These are phyloP conservation scores for Mortierella sp. DNA, from an alignment of 371 early-diverging fungal genomes.

Conservation along the genomic window DNA sequence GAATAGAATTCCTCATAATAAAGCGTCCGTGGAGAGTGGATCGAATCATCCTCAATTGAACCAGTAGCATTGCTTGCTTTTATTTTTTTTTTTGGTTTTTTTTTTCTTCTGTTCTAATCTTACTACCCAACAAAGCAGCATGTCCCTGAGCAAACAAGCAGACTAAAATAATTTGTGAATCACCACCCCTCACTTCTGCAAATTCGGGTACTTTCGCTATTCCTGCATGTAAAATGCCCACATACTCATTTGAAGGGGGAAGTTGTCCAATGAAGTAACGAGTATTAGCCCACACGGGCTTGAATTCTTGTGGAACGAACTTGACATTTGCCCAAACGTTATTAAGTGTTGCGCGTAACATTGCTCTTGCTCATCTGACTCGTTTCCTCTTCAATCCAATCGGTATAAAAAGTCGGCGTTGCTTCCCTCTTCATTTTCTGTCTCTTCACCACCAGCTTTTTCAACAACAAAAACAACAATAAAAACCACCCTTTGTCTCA, in stretches of 20 bases:
- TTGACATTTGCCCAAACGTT: background rate
- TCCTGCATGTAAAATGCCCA: no score
- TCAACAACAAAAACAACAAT: background rate
- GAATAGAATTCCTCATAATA: background rate
- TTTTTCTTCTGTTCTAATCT: background rate
- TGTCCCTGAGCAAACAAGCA: background rate
- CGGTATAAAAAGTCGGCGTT: background rate
- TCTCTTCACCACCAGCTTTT: conserved; percentile 1
- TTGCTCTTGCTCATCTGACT: conserved; percentile 8
- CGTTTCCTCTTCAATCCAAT: conserved; percentile 1
- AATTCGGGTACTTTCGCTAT: background rate
- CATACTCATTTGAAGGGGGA: background rate
- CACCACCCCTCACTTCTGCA: background rate
- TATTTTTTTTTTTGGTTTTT: background rate
- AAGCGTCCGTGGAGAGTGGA: conserved; percentile 19
- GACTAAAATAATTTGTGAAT: background rate
- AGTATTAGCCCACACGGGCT: conserved; percentile 18
- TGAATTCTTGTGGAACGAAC: conserved; percentile 6
- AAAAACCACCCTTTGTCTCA: background rate
- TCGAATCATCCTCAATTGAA: conserved; percentile 23
- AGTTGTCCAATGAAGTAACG: conserved; percentile 20
- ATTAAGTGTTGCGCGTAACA: conserved; percentile 7
- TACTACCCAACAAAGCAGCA: conserved; percentile 19
- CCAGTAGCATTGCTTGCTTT: conserved; percentile 27
- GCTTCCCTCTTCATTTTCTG: background rate